A percentile compares a stretch with the other conserved stretches of the same genome.
phyloP scores from a whole-genome alignment of 164 flowering plant genomes.

The Cinnamomum chago region DNA sequence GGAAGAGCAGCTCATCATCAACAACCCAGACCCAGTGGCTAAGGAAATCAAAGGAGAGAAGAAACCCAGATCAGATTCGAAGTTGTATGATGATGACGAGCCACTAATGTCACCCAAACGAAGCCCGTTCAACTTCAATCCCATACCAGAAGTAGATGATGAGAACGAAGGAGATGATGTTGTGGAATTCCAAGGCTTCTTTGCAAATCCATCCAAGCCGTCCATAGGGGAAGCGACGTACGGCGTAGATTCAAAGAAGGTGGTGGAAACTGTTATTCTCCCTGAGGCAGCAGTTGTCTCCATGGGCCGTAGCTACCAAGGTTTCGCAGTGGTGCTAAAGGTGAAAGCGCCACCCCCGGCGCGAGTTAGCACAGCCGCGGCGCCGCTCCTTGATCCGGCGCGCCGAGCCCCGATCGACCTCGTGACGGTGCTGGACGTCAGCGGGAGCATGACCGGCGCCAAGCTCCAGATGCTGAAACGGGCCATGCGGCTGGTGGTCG shows the following conservation, averaged over 20 bases:
- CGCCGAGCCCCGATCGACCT: constrained; percentile 76
- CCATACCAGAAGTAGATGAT: constrained; percentile 70
- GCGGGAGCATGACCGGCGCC: constrained; percentile 44
- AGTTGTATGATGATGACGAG: constrained; percentile 75
- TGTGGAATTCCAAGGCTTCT: constrained; percentile 72
- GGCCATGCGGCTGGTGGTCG: constrained; percentile 60
- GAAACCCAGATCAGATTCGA: constrained; percentile 11
- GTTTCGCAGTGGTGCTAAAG: constrained; percentile 59
- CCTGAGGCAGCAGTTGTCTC: constrained; percentile 72
- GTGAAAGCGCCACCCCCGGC: constrained; percentile 63
- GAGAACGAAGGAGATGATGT: constrained; percentile 46
- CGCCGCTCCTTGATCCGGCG: constrained; percentile 26
- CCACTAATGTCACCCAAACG: constrained; percentile 52
- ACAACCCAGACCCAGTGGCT: constrained; percentile 1
- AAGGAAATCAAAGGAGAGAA: background rate
- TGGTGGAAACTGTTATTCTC: constrained; percentile 49
- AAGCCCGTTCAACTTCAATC: constrained; percentile 36
- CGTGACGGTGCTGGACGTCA: constrained; percentile 66
- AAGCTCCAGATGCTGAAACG: constrained; percentile 55
- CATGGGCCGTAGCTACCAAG: constrained; percentile 42
- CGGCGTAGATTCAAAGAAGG: constrained; percentile 18
- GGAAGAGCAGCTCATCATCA: background rate
- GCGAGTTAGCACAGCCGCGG: constrained; percentile 23
- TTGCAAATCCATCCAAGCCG: constrained; percentile 40
- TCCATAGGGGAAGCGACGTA: background rate